Percentiles rank a stretch among this genome's conserved stretches.
These are phyloP conservation scores for Annona squamosa DNA, from an alignment of 164 flowering plant genomes.

Conservation along the genomic window DNA sequence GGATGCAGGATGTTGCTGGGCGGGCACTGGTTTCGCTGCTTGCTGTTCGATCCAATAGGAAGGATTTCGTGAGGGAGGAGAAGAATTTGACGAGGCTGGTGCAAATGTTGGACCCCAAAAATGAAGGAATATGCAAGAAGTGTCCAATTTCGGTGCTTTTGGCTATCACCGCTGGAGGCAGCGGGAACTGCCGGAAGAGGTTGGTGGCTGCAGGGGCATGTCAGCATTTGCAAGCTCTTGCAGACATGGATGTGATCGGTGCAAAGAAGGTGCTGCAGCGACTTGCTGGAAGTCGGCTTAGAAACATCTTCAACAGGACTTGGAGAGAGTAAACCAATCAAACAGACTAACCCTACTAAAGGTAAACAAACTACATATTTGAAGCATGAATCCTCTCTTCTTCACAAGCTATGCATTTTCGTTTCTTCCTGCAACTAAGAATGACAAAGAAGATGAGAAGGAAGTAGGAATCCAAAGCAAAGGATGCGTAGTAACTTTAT, in stretches of 20 bases:
- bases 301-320: constrained; percentile 51
- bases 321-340: constrained; percentile 45
- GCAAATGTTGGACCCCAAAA: constrained; percentile 57
- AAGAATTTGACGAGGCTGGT: constrained; percentile 54
- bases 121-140: constrained; percentile 43
- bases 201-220: constrained; percentile 53
- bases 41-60: constrained; percentile 49
- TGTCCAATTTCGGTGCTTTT: constrained; percentile 47
- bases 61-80: constrained; percentile 64
- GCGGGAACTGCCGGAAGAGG: constrained; percentile 48
- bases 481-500: neutral
- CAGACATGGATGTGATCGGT: constrained; percentile 67
- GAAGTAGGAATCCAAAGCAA: neutral
- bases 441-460: neutral
- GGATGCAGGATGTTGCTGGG: constrained; percentile 50
- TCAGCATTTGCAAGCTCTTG: constrained; percentile 46
- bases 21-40: constrained; percentile 46
- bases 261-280: constrained; percentile 63
- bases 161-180: constrained; percentile 43
- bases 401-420: neutral
- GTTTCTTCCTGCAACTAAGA: neutral
- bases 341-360: neutral
- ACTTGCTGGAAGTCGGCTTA: constrained; percentile 56
- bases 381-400: neutral
- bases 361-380: neutral